These are phyloP conservation scores for Centaurea solstitialis DNA, from an alignment of 129 eudicot species.

Conservation along the genomic window DNA sequence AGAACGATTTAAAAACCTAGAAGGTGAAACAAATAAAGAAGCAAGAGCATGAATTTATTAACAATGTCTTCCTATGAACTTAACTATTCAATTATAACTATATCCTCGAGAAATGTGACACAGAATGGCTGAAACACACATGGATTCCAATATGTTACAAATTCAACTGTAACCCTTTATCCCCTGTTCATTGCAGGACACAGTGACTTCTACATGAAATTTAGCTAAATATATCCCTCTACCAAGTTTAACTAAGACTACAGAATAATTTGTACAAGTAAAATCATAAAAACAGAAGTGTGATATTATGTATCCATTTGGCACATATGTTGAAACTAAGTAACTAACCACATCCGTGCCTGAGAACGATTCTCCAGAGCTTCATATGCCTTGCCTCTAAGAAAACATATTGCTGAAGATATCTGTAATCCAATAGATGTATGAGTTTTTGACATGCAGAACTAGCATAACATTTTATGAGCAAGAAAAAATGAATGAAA, in stretches of 20 bases:
- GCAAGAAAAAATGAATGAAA: background rate
- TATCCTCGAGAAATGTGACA: background rate
- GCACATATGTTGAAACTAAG: constrained; percentile 40
- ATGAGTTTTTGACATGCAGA: background rate
- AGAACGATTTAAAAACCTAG: background rate
- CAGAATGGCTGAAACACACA: background rate
- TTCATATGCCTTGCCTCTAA: constrained; percentile 96
- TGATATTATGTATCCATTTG: background rate
- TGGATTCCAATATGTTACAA: background rate
- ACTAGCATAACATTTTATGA: background rate
- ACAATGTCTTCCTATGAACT: background rate
- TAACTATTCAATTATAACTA: background rate
- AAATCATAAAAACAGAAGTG: background rate
- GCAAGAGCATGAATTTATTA: constrained; percentile 7
- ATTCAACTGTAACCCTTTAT: background rate
- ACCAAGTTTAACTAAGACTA: background rate
- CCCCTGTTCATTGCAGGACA: background rate
- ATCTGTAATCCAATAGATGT: constrained; percentile 52
- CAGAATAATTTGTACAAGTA: background rate
- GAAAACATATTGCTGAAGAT: constrained; percentile 87
- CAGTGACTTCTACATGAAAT: background rate
- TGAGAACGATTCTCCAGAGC: constrained; percentile 93
- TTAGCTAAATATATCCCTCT: background rate
- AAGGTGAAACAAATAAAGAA: background rate
- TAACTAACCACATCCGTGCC: constrained; percentile 87